phyloP scores from a whole-genome alignment of 2,329 filamentous ascomycete species.

The Monilinia vaccinii-corymbosi region DNA sequence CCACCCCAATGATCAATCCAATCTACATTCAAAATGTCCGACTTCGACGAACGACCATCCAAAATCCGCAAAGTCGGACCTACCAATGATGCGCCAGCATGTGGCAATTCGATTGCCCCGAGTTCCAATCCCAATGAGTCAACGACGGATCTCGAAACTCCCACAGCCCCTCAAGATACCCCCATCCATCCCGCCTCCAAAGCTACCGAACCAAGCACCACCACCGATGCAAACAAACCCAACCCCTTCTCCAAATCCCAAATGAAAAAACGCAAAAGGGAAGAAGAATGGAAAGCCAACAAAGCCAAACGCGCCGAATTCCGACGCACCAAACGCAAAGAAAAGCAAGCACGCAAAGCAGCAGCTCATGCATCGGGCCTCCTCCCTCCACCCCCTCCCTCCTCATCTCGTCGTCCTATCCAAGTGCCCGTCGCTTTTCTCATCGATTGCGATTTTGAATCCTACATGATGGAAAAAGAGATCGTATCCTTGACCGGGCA shows the following conservation, averaged over 20 bases:
- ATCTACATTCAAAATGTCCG: background rate
- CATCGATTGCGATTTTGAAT: slow-evolving; percentile 86
- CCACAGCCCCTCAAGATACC: background rate
- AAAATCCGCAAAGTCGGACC: slow-evolving; percentile 8
- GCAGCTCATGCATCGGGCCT: slow-evolving; percentile 33
- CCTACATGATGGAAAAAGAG: slow-evolving; percentile 82
- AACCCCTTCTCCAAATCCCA: slow-evolving; percentile 69
- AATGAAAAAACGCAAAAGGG: slow-evolving; percentile 65
- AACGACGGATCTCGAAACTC: background rate
- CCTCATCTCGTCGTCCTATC: slow-evolving; percentile 26
- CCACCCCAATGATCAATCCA: background rate
- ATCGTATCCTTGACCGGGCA: slow-evolving; percentile 74
- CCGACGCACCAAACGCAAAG: slow-evolving; percentile 43
- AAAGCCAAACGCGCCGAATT: slow-evolving; percentile 48
- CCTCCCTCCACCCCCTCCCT: slow-evolving; percentile 2
- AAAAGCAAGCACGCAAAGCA: slow-evolving; percentile 42
- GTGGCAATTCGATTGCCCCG: background rate
- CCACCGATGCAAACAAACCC: background rate
- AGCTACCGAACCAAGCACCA: background rate
- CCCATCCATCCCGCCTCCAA: background rate
- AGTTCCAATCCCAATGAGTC: background rate
- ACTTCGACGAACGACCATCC: slow-evolving; percentile 8
- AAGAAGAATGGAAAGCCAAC: slow-evolving; percentile 66
- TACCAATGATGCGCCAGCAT: background rate
- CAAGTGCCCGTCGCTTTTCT: slow-evolving; percentile 72